Conservation (phyloP, 2,329 filamentous ascomycete species). For the Aspergillus hiratsukae region DNA sequence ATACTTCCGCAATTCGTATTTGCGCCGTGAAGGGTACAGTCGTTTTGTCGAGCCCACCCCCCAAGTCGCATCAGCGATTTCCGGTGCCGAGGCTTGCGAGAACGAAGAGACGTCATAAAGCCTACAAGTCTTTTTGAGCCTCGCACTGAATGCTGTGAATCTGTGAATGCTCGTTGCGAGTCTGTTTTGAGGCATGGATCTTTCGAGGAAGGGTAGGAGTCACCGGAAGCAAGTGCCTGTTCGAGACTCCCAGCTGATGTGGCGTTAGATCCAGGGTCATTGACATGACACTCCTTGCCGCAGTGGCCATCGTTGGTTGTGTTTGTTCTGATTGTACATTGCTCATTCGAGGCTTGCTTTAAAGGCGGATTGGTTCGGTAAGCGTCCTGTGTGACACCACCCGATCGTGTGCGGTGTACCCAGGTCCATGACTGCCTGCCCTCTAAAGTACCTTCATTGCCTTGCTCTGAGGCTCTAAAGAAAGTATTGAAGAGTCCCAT, state of each 20-base stretch:
- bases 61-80: not conserved
- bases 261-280: not conserved
- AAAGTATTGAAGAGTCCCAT: conserved; percentile 14
- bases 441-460: not conserved
- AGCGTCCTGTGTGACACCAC: not conserved
- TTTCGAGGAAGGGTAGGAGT: not conserved
- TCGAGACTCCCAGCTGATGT: not conserved
- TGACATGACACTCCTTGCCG: not conserved
- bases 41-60: not conserved
- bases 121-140: conserved; percentile 12
- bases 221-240: not conserved
- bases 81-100: conserved; percentile 9
- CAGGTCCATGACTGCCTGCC: not conserved
- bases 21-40: not conserved
- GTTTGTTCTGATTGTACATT: not conserved
- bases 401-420: not conserved
- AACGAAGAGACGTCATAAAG: conserved; percentile 15
- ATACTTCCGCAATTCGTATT: not conserved
- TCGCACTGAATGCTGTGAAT: conserved; percentile 5
- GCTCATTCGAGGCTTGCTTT: not conserved
- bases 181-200: not conserved
- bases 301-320: not conserved
- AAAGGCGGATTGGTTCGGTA: not conserved
- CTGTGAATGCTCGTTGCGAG: not conserved
- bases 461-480: conserved; percentile 5